Percentiles rank a stretch among this genome's conserved stretches.
Conservation (phyloP, 345 rosid genomes). For the Excoecaria agallocha region DNA sequence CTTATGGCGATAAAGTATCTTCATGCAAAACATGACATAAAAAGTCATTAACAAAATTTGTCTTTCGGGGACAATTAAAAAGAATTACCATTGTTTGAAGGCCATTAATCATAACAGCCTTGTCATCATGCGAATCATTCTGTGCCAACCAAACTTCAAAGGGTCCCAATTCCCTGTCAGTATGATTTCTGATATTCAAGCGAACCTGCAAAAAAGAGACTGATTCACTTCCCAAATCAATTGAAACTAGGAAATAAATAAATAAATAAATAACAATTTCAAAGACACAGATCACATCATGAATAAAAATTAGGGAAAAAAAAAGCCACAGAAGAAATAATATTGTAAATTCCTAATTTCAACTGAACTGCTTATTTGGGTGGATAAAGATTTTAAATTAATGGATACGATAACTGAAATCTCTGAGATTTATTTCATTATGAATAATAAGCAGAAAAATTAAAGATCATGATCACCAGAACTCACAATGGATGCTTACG, state of each 20-base stretch:
- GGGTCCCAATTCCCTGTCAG: conserved; percentile 71
- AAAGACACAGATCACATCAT: too few species aligned
- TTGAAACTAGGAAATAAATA: too few species aligned
- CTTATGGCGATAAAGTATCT: neutral
- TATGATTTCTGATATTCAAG: conserved; percentile 71
- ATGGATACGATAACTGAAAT: neutral
- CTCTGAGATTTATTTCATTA: neutral
- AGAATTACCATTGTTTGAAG: conserved; percentile 72
- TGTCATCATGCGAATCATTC: conserved; percentile 54
- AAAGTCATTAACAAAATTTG: neutral
- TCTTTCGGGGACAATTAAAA: neutral
- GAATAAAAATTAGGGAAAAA: too few species aligned
- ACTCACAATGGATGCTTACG: neutral
- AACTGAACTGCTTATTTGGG: conserved; percentile 4
- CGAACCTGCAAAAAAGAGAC: conserved; percentile 47
- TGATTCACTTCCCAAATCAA: conserved; percentile 23
- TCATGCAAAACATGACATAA: neutral
- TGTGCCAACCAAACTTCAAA: conserved; percentile 72
- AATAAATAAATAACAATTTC: too few species aligned
- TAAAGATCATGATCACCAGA: neutral
- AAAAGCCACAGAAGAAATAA: too few species aligned
- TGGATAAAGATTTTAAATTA: neutral
- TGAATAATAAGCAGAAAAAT: neutral
- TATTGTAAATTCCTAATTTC: neutral
- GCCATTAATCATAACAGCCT: conserved; percentile 69